phyloP scores from a whole-genome alignment of 2,329 filamentous ascomycete genomes.

The Colletotrichum australisinense region DNA sequence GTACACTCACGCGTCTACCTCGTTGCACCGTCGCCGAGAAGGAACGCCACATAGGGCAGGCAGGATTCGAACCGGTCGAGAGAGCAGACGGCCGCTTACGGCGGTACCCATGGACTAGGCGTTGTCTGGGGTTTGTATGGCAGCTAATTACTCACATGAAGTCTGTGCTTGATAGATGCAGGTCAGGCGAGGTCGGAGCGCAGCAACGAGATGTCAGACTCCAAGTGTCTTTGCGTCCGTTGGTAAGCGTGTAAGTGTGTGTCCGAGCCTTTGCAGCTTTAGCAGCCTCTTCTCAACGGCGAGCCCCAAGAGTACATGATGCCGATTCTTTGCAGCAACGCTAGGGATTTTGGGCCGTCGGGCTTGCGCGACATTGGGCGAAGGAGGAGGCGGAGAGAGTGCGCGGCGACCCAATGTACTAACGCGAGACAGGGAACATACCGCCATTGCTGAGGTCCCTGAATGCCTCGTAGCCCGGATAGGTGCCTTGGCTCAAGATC shows the following conservation, averaged over 20 bases:
- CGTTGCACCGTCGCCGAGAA: not conserved
- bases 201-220: not conserved
- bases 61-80: not conserved
- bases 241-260: not conserved
- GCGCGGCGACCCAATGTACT: not conserved
- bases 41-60: not conserved
- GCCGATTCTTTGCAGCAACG: conserved; percentile 11
- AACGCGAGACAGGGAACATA: not conserved
- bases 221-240: not conserved
- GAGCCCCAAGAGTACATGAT: not conserved
- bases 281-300: not conserved
- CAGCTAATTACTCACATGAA: conserved; percentile 26
- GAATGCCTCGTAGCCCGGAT: not conserved
- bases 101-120: conserved; percentile 21
- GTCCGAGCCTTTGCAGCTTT: not conserved
- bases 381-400: conserved; percentile 19
- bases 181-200: conserved; percentile 12
- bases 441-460: not conserved
- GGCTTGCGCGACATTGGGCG: not conserved
- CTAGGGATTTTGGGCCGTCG: not conserved
- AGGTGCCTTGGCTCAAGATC: not conserved
- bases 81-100: not conserved
- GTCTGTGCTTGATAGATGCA: conserved; percentile 33
- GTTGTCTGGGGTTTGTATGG: conserved; percentile 9
- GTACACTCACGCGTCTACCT: not conserved